Base-by-base conservation (phyloP, 139 green algal species). In the Pedinophyceae sp. region DNA sequence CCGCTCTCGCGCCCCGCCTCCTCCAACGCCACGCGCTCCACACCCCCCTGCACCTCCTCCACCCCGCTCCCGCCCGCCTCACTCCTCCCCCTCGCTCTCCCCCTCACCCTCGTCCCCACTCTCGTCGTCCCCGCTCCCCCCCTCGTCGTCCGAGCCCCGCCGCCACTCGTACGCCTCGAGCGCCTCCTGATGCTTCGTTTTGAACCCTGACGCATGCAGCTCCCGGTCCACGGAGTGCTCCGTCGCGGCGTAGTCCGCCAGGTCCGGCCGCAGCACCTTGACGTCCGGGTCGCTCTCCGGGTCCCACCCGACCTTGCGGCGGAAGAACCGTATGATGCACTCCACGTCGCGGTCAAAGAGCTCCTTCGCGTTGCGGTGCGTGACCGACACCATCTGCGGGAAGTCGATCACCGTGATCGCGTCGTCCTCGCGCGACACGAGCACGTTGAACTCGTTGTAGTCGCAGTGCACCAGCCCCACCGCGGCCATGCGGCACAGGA, bases 401-500 rank as follows among this genome's bases (percentile, higher is more conserved):
- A 95, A 95, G 61, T 95, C 87, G 30, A 97, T 95, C 41, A 95
- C 65, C 13, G 81, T 94, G 28, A 77, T 63, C 17, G 62, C 73
- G 23, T 78, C 46, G 2, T 75, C 55, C 40, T 85, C 66, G 13
- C 20, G 20, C 18, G 26, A 50, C 43, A 73, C 68, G 54, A 94
- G 61, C 17, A 94, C 59, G 61, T 99, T 99, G 75, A 98, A 99
- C 68, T 99, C 92, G 66, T 99, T 99, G 75, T 90, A 95, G 75
- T 99, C 92, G 71, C 91, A 97, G 75, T 99, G 92, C 25, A 99
- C 75, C 2, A 99, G 76, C 18, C 92, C 92, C 24, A 82, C 56
- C 23, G 57, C 18, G 17, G 64, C 69, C 54, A 75, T 71, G 23
- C 30, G 52, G 0, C 74, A 77, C 51, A 97, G 66, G 2, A 67